Conservation (phyloP, 345 rosid genomes). For the Linum tenue region DNA sequence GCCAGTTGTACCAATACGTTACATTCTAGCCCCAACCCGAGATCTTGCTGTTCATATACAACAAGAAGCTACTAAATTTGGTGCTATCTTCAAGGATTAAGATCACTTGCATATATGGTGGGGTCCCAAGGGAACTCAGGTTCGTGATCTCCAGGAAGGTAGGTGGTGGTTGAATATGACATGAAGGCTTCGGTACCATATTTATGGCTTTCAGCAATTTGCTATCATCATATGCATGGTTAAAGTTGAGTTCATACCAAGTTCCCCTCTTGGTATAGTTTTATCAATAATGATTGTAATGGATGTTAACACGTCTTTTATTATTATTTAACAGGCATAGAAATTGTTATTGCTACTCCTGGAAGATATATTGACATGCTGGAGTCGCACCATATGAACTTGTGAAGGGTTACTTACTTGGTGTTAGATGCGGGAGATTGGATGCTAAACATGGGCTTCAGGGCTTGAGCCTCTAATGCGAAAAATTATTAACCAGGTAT, state of each 20-base stretch:
- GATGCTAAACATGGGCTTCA: conserved; percentile 99
- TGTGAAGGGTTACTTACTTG: conserved; percentile 91
- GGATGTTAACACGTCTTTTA: background rate
- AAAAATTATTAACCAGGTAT: conserved; percentile 83
- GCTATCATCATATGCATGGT: conserved; percentile 20
- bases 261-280: conserved; percentile 7
- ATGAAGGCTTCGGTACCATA: conserved; percentile 27
- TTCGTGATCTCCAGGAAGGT: conserved; percentile 99
- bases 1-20: too few species aligned
- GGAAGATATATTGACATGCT: conserved; percentile 98
- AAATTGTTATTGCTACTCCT: conserved; percentile 97
- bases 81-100: conserved; percentile 91
- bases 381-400: conserved; percentile 87
- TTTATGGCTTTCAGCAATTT: conserved; percentile 25
- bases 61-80: conserved; percentile 93
- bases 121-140: conserved; percentile 99
- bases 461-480: conserved; percentile 94
- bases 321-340: conserved; percentile 53
- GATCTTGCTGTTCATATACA: conserved; percentile 99
- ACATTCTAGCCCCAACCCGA: conserved; percentile 97
- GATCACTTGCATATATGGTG: conserved; percentile 92
- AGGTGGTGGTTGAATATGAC: conserved; percentile 29
- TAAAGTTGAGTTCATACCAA: conserved; percentile 21
- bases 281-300: background rate
- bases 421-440: conserved; percentile 99